Base-by-base conservation (phyloP, 2,329 filamentous ascomycete genomes). In the Colletotrichum incanum region DNA sequence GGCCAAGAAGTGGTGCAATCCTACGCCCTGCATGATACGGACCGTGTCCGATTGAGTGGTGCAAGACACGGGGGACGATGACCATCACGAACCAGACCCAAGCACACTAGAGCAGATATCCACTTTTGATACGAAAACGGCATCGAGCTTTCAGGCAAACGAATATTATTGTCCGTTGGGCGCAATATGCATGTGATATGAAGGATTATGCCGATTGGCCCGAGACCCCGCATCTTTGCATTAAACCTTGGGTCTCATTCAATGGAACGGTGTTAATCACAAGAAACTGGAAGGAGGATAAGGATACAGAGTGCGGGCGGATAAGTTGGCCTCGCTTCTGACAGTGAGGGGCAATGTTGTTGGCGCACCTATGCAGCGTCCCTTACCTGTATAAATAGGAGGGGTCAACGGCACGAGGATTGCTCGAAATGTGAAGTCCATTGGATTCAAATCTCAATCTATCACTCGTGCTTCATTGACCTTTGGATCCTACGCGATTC, bases 211-310 rank as follows among this genome's bases (percentile, higher is more conserved):
- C 65, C 70, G 70, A 72, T 72, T 72, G 70, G 70, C 31, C 70
- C 70, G 60, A 72, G 54, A 72, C 70, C 70, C 70, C 70, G 70
- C 70, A 72, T 50, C 45, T 18, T 56, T 43, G 65, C 70, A 72
- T 65, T 65, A 49, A 65, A 64, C 45, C 63, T 47, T 28, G 67
- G 45, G 50, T 60, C 59, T 70, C 65, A 47, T 34, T 64, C 37
- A 34, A 41, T 31, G 60, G 47, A 54, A 60, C 43, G 26, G 14
- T 63, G 69, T 52, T 55, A 49, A 65, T 72, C 45, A 49, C 52
- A 60, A 56, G 54, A 70, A 65, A 65, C 20, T 72, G 70, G 70
- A 72, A 70, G 70, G 65, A 70, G 70, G 70, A 64, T 64, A 69
- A 69, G 65, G 52, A 69, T 34, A 31, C 26, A 43, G 52, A 39